Conservation (phyloP, 2,329 filamentous ascomycete species). For the Aphanocladium album region DNA sequence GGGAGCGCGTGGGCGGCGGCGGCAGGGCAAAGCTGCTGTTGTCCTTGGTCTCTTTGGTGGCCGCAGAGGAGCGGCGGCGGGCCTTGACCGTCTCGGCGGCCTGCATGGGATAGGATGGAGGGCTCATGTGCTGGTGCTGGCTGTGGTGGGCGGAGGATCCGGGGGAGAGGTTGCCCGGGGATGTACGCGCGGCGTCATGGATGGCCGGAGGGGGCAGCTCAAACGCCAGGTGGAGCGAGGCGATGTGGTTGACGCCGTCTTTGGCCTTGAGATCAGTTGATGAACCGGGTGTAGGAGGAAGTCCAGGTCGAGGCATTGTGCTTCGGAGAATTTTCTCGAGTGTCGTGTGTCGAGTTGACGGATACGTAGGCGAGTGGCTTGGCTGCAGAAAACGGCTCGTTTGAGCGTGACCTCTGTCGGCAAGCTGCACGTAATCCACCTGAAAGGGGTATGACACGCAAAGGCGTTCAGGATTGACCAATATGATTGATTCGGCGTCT, state of each 20-base stretch:
- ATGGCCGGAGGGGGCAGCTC: conserved; percentile 74
- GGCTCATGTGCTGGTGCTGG: conserved; percentile 18
- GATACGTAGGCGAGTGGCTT: neutral
- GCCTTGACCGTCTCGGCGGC: conserved; percentile 48
- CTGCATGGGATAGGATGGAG: conserved; percentile 39
- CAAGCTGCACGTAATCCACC: neutral
- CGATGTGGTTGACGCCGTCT: conserved; percentile 57
- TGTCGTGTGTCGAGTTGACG: neutral
- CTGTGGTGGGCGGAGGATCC: conserved; percentile 7
- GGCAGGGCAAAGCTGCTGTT: conserved; percentile 66
- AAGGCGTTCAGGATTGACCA: neutral
- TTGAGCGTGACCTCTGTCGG: neutral
- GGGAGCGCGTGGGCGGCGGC: conserved; percentile 82
- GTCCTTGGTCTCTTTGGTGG: conserved; percentile 46
- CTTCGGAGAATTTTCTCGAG: neutral
- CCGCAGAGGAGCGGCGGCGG: conserved; percentile 46
- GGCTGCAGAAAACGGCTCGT: neutral
- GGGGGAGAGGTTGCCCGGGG: conserved; percentile 24
- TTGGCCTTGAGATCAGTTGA: conserved; percentile 75
- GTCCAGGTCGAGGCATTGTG: conserved; percentile 59
- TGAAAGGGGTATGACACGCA: neutral
- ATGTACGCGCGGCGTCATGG: conserved; percentile 42
- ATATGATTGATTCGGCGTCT: neutral
- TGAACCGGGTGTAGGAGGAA: conserved; percentile 72
- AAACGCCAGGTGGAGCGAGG: conserved; percentile 62